phyloP scores from a whole-genome alignment of 768 basidiomycete species.

The Solioccasus polychromus region DNA sequence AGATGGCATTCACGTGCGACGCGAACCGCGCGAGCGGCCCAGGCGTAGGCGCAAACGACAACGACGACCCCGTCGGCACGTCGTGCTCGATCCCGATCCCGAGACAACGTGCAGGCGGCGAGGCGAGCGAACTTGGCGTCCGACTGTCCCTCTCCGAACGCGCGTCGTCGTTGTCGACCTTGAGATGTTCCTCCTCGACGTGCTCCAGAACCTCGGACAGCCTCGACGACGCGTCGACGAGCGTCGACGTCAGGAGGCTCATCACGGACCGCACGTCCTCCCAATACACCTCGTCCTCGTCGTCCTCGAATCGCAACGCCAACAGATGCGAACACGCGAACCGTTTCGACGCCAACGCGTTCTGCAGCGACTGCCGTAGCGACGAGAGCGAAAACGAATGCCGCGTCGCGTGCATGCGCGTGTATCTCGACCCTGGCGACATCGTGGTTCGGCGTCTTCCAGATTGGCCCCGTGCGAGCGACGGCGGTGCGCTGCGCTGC shows the following conservation, averaged over 20 bases:
- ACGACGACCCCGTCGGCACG: no score
- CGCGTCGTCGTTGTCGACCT: slow-evolving; percentile 49
- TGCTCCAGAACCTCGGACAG: slow-evolving; percentile 64
- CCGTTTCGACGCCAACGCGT: slow-evolving; percentile 68
- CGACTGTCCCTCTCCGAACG: slow-evolving; percentile 26
- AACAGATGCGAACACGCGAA: slow-evolving; percentile 79
- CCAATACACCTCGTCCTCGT: slow-evolving; percentile 78
- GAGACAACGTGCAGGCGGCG: slow-evolving; percentile 11
- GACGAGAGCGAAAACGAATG: slow-evolving; percentile 69
- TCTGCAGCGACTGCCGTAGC: slow-evolving; percentile 57
- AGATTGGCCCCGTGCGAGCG: slow-evolving; percentile 10
- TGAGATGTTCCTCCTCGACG: slow-evolving; percentile 49
- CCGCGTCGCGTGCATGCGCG: slow-evolving; percentile 53
- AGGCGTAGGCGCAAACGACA: slow-evolving; percentile 73
- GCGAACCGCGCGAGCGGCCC: slow-evolving; percentile 68
- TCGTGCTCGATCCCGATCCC: slow-evolving; percentile 9
- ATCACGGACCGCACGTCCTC: slow-evolving; percentile 80
- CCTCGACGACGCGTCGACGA: slow-evolving; percentile 61
- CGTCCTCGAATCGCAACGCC: slow-evolving; percentile 71
- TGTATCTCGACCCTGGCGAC: slow-evolving; percentile 58
- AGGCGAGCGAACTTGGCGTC: slow-evolving; percentile 16
- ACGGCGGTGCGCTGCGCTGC: slow-evolving; percentile 11
- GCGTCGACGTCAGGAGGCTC: slow-evolving; percentile 61
- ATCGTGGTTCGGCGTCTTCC: slow-evolving; percentile 27
- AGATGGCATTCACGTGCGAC: slow-evolving; percentile 68